Percentiles rank a stretch among this genome's conserved stretches.
These are phyloP conservation scores for Aspergillus quadrilineatus DNA, from an alignment of 2,329 filamentous ascomycete genomes.

Conservation along the genomic window DNA sequence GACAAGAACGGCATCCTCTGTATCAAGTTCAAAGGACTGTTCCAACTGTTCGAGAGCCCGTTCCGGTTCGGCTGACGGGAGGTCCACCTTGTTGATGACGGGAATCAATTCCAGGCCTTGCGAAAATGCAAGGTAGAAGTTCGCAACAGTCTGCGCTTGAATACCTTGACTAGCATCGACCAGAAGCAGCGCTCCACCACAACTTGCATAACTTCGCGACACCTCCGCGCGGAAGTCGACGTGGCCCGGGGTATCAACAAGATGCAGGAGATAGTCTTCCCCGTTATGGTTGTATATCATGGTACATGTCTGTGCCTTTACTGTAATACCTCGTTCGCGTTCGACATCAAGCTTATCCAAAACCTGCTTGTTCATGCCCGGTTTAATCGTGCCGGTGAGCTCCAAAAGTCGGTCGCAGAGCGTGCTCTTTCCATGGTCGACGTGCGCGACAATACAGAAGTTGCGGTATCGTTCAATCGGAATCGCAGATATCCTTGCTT, in stretches of 20 bases:
- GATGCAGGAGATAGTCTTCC: conserved; percentile 85
- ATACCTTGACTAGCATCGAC: conserved; percentile 96
- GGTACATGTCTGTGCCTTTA: conserved; percentile 97
- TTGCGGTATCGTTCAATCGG: conserved; percentile 67
- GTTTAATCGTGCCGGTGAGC: conserved; percentile 86
- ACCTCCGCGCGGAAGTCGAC: conserved; percentile 98
- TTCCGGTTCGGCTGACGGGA: conserved; percentile 83
- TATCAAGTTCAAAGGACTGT: conserved; percentile 82
- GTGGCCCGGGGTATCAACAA: conserved; percentile 95
- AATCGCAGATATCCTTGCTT: conserved; percentile 55
- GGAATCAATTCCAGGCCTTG: conserved; percentile 84
- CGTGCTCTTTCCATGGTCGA: conserved; percentile 98
- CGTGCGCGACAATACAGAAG: conserved; percentile 98
- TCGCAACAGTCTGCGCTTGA: conserved; percentile 96
- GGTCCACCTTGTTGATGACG: conserved; percentile 94
- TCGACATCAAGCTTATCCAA: conserved; percentile 97
- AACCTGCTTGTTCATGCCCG: conserved; percentile 88
- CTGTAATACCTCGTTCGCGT: conserved; percentile 91
- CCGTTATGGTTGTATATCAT: conserved; percentile 92
- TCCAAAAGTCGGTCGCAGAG: conserved; percentile 90
- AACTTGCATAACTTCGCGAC: conserved; percentile 91
- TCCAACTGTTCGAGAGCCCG: conserved; percentile 83
- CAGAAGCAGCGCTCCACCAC: conserved; percentile 84
- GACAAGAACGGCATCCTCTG: conserved; percentile 70
- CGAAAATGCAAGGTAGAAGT: conserved; percentile 96